A percentile compares a stretch with the other conserved stretches of the same genome.
phyloP scores from a whole-genome alignment of 2,329 filamentous ascomycete species.

The Dothidotthia symphoricarpi region DNA sequence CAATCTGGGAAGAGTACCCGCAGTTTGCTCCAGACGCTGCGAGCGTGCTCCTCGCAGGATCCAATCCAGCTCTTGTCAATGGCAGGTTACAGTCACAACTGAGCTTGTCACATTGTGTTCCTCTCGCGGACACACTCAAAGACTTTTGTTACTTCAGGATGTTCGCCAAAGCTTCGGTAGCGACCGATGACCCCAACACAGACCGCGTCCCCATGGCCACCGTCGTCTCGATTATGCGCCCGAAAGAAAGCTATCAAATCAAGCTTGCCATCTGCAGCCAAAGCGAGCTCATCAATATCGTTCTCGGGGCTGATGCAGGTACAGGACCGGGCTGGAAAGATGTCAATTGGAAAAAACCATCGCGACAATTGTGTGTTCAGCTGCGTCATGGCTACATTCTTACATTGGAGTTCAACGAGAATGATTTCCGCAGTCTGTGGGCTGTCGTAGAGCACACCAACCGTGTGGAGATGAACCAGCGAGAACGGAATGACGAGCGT shows the following conservation, averaged over 20 bases:
- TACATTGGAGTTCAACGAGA: conserved; percentile 66
- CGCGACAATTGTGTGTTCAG: conserved; percentile 63
- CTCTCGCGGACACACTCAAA: conserved; percentile 70
- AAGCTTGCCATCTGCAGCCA: conserved; percentile 77
- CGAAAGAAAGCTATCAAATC: conserved; percentile 66
- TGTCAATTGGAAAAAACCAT: conserved; percentile 72
- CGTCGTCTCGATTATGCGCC: conserved; percentile 71
- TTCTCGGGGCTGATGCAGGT: conserved; percentile 67
- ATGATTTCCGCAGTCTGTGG: conserved; percentile 77
- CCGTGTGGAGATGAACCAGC: conserved; percentile 70
- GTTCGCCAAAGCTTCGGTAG: conserved; percentile 70
- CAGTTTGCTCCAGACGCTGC: conserved; percentile 68
- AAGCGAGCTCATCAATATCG: conserved; percentile 71
- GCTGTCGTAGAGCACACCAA: conserved; percentile 82
- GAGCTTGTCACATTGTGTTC: conserved; percentile 66
- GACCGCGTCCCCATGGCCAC: conserved; percentile 70
- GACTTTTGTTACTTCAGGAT: conserved; percentile 79
- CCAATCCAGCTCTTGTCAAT: conserved; percentile 21
- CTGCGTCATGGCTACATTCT: conserved; percentile 75
- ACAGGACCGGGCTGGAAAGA: conserved; percentile 76
- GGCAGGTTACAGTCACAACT: conserved; percentile 43
- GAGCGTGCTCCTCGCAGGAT: conserved; percentile 56
- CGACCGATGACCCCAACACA: conserved; percentile 66
- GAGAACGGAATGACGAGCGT: conserved; percentile 66
- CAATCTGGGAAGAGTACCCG: conserved; percentile 79